Evolutionary conservation across 192 early-diverging fungal genomes (phyloP).

Genomic region (Chytriomyces sp.): DNA sequence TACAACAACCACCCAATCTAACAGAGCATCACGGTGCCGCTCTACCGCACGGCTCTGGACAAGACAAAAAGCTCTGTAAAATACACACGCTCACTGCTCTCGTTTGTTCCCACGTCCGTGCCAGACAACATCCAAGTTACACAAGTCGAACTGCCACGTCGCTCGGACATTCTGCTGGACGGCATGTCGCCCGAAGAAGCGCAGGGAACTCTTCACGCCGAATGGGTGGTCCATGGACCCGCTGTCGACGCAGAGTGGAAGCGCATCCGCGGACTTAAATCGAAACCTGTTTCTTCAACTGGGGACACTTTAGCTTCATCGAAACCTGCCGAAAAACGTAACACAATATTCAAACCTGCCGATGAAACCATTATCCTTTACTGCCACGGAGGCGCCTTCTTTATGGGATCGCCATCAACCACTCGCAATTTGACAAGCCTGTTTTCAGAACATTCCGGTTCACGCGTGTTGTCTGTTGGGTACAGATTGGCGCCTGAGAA

Average conservation of each 20-base stretch:
- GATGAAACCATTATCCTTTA: slow-evolving; percentile 43
- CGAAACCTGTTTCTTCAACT: not conserved
- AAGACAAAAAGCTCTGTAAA: slow-evolving; percentile 16
- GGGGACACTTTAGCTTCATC: not conserved
- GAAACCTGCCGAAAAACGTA: not conserved
- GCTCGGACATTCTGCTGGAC: slow-evolving; percentile 25
- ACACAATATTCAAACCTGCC: no score
- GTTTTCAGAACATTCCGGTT: slow-evolving; percentile 23
- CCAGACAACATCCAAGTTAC: slow-evolving; percentile 24
- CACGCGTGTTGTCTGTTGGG: slow-evolving; percentile 44
- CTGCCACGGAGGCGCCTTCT: slow-evolving; percentile 47
- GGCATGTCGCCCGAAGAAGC: slow-evolving; percentile 31
- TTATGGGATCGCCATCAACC: slow-evolving; percentile 35
- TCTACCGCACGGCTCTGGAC: slow-evolving; percentile 37
- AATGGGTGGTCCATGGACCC: slow-evolving; percentile 38
- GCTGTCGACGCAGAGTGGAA: slow-evolving; percentile 29
- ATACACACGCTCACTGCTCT: slow-evolving; percentile 28
- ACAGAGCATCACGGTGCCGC: slow-evolving; percentile 34
- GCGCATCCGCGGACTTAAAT: slow-evolving; percentile 17
- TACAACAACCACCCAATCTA: not conserved
- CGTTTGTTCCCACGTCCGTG: slow-evolving; percentile 19
- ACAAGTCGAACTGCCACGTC: slow-evolving; percentile 18
- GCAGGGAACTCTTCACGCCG: slow-evolving; percentile 15
- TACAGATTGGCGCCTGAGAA: slow-evolving; percentile 49
- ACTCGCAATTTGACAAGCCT: slow-evolving; percentile 36